Evolutionary conservation across 441 rosid genomes (phyloP), one percentile per base, ranked within the genome.

Genomic region (Adansonia gregorii): DNA sequence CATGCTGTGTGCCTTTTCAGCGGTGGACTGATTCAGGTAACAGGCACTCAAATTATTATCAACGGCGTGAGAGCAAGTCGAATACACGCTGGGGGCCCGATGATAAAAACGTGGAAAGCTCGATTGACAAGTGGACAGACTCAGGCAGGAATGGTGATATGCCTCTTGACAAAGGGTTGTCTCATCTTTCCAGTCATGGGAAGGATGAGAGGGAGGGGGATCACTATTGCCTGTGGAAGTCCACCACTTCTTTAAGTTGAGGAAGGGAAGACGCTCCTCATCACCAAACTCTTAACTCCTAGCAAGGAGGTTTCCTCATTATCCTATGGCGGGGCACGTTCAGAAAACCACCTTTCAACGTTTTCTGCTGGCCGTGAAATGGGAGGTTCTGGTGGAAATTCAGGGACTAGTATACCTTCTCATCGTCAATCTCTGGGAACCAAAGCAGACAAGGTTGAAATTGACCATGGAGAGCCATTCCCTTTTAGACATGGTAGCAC

Each of bases 61-160:
- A 92, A 86, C 88, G 94, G 51, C 94, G 97, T 27, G 99, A 94
- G 84, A 93, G 93, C 89, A 97, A 93, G 88, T 97, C 98, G 98
- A 97, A 90, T 86, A 87, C 98, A 51, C 95, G 97, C 75, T 94
- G 99, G 97, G 99, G 99, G 0, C 98, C 97, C 83, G 95, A 88
- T 73, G 89, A 87, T 63, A 94, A 89, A 81, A 97, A 86, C 65
- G 64, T 78, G 48, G 94, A 92, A 55, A 88, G 82, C 76, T 78
- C 67, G 20, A 91, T 83, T 48, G 94, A 90, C 52, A 92, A 85
- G 85, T 84, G 86, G 91, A 76, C 77, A 35, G 97, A 91, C 71
- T 73, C 91, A 83, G 87, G 91, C 15, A 91, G 82, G 86, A 94
- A 92, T 80, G 88, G 90, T 82, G 97, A 93, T 19, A 46, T 76